Percentiles rank a stretch among this genome's conserved stretches.
Conservation (phyloP, 2,329 filamentous ascomycete genomes). For the Tolypocladium album region DNA sequence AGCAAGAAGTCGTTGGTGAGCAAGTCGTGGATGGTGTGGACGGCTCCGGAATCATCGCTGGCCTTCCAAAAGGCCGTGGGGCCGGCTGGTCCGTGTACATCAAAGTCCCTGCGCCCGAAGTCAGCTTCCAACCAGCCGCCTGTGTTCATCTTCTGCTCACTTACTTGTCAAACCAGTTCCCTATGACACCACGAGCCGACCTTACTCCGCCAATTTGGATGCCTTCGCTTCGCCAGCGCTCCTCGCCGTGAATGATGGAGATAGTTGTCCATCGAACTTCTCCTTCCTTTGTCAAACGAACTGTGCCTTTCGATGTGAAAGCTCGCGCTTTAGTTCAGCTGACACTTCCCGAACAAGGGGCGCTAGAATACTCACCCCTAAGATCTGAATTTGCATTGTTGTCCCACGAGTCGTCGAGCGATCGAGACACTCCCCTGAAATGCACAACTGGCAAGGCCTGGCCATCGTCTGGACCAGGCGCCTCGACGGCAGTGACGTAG, state of each 20-base stretch:
- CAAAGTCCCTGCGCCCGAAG: constrained; percentile 41
- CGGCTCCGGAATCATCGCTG: constrained; percentile 31
- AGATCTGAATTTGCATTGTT: constrained; percentile 58
- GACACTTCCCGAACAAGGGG: neutral
- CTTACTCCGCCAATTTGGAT: constrained; percentile 60
- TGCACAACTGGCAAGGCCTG: constrained; percentile 53
- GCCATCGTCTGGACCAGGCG: constrained; percentile 46
- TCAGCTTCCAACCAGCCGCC: neutral
- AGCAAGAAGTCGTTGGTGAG: constrained; percentile 20
- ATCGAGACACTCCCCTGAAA: constrained; percentile 52
- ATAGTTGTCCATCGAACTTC: constrained; percentile 67
- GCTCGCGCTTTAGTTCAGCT: constrained; percentile 10
- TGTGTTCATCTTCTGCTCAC: constrained; percentile 5
- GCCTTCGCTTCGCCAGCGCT: constrained; percentile 67
- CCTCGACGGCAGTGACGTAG: constrained; percentile 48
- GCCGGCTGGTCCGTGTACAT: constrained; percentile 57
- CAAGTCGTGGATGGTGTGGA: constrained; percentile 16
- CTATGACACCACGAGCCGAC: constrained; percentile 57
- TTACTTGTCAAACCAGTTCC: constrained; percentile 70
- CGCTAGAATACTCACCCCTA: constrained; percentile 36
- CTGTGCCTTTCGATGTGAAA: constrained; percentile 36
- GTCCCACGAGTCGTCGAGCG: constrained; percentile 54
- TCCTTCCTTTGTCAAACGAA: constrained; percentile 55
- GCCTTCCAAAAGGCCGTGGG: constrained; percentile 74
- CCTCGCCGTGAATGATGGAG: constrained; percentile 51